A percentile compares a stretch with the other conserved stretches of the same genome.
Conservation (phyloP, 2,329 filamentous ascomycete species). For the Escovopsis sp. region DNA sequence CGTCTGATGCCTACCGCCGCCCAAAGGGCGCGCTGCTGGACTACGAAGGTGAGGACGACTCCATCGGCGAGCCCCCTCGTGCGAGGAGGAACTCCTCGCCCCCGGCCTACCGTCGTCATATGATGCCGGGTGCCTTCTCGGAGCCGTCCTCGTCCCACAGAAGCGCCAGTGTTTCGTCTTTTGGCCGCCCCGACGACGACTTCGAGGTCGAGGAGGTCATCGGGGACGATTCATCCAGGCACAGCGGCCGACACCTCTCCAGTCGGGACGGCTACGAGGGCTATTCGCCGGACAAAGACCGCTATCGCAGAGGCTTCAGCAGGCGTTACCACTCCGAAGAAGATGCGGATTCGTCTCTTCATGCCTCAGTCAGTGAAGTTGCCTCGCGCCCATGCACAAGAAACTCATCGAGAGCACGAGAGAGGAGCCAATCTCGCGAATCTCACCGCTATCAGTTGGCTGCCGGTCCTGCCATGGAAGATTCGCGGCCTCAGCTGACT, state of each 20-base stretch:
- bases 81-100: constrained; percentile 6
- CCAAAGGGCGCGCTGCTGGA: constrained; percentile 12
- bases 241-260: constrained; percentile 7
- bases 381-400: constrained; percentile 12
- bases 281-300: constrained; percentile 12
- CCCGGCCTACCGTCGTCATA: constrained; percentile 2
- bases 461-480: constrained; percentile 17
- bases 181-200: constrained; percentile 7
- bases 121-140: constrained; percentile 6
- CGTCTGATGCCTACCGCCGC: constrained; percentile 18
- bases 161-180: constrained; percentile 4
- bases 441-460: constrained; percentile 12
- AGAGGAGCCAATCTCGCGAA: constrained; percentile 16
- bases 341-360: constrained; percentile 9
- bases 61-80: constrained; percentile 4
- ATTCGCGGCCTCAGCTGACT: constrained; percentile 19
- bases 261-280: constrained; percentile 15
- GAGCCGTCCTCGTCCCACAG: constrained; percentile 3
- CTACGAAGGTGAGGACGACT: constrained; percentile 6
- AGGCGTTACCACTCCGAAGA: constrained; percentile 10
- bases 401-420: constrained; percentile 14
- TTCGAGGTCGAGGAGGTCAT: constrained; percentile 17
- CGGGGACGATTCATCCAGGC: constrained; percentile 8
- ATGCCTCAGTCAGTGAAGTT: constrained; percentile 13
- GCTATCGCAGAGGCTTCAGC: constrained; percentile 5